These are phyloP conservation scores for Chrysoporthe austroafricana DNA, from an alignment of 2,329 filamentous ascomycete genomes.

Conservation along the genomic window DNA sequence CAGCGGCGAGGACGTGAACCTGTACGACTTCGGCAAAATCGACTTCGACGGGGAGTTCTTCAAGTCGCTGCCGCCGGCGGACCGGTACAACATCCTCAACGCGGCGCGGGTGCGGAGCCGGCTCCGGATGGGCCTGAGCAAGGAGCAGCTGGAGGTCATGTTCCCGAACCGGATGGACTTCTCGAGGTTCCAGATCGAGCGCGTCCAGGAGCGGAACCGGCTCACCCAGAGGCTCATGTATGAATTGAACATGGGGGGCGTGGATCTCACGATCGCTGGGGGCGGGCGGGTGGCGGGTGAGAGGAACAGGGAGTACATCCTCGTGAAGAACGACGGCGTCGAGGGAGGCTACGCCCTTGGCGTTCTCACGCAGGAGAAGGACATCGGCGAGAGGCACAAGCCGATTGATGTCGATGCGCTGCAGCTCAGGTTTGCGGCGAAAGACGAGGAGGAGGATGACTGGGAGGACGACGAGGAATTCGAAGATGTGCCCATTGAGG, in stretches of 20 bases:
- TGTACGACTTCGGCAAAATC: slow-evolving; percentile 98
- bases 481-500: slow-evolving; percentile 91
- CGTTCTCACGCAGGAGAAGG: slow-evolving; percentile 84
- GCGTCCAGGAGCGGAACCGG: slow-evolving; percentile 90
- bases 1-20: slow-evolving; percentile 84
- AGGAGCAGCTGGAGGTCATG: slow-evolving; percentile 95
- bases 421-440: slow-evolving; percentile 59
- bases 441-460: slow-evolving; percentile 61
- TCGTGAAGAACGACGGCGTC: slow-evolving; percentile 93
- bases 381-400: slow-evolving; percentile 78
- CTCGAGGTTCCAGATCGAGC: slow-evolving; percentile 92
- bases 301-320: slow-evolving; percentile 88
- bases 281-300: slow-evolving; percentile 78
- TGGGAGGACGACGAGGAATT: slow-evolving; percentile 80
- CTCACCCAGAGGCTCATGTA: slow-evolving; percentile 94
- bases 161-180: slow-evolving; percentile 98
- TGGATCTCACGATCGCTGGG: slow-evolving; percentile 70
- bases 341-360: slow-evolving; percentile 96
- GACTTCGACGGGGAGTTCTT: slow-evolving; percentile 98
- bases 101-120: slow-evolving; percentile 86
- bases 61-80: slow-evolving; percentile 82
- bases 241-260: slow-evolving; percentile 84
- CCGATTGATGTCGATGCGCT: slow-evolving; percentile 88
- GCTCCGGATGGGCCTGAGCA: slow-evolving; percentile 92
- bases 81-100: slow-evolving; percentile 97